Percentiles rank a stretch among this genome's conserved stretches.
Conservation (phyloP, 108 stramenopile genomes). For the Nannochloropsis gaditana region DNA sequence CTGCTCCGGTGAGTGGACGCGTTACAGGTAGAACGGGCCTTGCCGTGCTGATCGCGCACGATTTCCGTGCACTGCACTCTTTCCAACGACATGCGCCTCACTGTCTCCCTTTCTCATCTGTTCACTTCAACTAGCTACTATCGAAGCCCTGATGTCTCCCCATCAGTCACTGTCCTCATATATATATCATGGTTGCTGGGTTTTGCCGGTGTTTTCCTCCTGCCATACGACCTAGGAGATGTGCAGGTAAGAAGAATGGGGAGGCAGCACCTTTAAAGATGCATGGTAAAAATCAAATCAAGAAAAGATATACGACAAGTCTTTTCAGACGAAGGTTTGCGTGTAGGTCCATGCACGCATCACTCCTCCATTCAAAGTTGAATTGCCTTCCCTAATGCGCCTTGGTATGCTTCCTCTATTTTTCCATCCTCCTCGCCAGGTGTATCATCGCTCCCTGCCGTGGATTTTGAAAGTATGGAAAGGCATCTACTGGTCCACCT, state of each 20-base stretch:
- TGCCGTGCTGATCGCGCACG: too few species aligned
- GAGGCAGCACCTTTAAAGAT: too few species aligned
- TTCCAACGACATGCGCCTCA: too few species aligned
- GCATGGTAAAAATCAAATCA: too few species aligned
- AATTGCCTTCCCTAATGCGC: too few species aligned
- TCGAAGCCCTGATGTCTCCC: constrained; percentile 8
- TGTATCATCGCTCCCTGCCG: constrained; percentile 26
- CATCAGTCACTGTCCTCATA: background rate
- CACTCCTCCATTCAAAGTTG: background rate
- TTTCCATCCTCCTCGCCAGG: background rate
- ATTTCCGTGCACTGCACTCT: too few species aligned
- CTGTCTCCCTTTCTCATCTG: background rate
- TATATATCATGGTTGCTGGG: constrained; percentile 2
- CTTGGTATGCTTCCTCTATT: background rate
- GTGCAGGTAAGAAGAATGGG: constrained; percentile 15
- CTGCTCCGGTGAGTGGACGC: background rate
- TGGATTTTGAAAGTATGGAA: constrained; percentile 37
- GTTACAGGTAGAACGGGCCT: too few species aligned
- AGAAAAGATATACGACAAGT: too few species aligned
- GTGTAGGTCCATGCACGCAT: background rate
- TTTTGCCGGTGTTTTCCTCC: background rate
- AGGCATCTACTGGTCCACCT: constrained; percentile 65
- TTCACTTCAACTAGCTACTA: background rate
- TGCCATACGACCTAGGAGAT: background rate
- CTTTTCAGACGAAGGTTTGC: too few species aligned